Evolutionary conservation across 31 red algal species (phyloP).

Genomic region (Porphyra umbilicalis): DNA sequence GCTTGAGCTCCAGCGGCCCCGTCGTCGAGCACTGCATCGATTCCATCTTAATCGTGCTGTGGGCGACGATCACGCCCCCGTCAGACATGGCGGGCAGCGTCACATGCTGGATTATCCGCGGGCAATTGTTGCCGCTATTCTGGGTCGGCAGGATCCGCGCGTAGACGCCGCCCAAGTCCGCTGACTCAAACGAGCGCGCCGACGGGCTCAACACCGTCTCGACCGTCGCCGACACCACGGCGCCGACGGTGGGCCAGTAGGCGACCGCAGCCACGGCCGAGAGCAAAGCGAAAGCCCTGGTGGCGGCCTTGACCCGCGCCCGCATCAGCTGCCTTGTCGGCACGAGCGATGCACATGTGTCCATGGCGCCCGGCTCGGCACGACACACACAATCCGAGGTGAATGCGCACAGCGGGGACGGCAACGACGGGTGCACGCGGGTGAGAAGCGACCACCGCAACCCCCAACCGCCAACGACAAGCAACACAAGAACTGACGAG

Average conservation of each 20-base stretch:
- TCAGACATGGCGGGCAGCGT: background rate
- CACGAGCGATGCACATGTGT: too few species aligned
- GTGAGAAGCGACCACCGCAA: too few species aligned
- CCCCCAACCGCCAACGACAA: too few species aligned
- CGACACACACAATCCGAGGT: too few species aligned
- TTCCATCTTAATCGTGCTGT: background rate
- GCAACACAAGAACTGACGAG: too few species aligned
- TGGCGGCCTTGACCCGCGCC: too few species aligned
- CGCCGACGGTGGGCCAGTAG: background rate
- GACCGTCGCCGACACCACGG: background rate
- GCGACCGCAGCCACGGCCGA: background rate
- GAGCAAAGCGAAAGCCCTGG: background rate
- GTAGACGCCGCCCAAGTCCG: background rate
- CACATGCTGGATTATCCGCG: background rate
- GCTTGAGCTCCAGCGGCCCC: background rate
- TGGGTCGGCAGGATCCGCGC: background rate
- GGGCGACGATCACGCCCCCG: background rate
- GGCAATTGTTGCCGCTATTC: background rate
- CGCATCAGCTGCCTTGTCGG: too few species aligned
- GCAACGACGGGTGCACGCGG: too few species aligned
- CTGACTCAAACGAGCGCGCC: background rate
- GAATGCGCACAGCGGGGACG: too few species aligned
- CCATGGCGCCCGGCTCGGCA: too few species aligned
- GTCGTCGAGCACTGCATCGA: background rate
- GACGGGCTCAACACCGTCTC: background rate